Base-by-base conservation (phyloP, 1,139 yeast genomes). In the Schwanniomyces etchellsii region DNA sequence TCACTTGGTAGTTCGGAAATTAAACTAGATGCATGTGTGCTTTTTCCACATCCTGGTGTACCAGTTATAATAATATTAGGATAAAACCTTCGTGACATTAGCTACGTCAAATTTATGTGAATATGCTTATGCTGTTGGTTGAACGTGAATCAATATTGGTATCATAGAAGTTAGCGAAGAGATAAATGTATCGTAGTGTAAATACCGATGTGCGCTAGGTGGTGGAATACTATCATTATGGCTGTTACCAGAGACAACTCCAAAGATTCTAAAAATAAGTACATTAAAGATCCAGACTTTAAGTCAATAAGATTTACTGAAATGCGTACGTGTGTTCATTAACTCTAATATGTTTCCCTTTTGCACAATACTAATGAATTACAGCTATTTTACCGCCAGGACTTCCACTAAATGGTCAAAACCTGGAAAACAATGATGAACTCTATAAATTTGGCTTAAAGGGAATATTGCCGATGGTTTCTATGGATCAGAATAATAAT, bases 1-100 rank as follows among this genome's bases (percentile, higher is more conserved):
- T 18, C n/a, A n/a, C n/a, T n/a, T 14, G 58, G 65, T 5, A 79
- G 52, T 35, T 69, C 70, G 27, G 73, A 63, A 5, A 68, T 74
- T 35, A 89, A 61, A 34, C 70, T 63, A 45, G 75, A 79, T 3
- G 91, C 77, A 46, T 89, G 96, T 13, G 91, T 79, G 1, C 96
- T 75, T 50, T 91, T 91, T 10, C 99, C 99, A 45, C 96, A 86
- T 1, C 98, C 97, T 10, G 98, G 98, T 2, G 98, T 93, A 3
- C 98, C 98, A 5, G 97, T 91, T 30, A 91, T 73, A 24, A 93
- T 75, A 27, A 91, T 79, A 53, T 93, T 93, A 9, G 96, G 96
- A 24, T 62, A 52, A 26, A 47, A 52, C 53, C 85, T 65, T 36
- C 55, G 47, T 12, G 55, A 45, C 60, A 57, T 57, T n/a, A n/a